Evolutionary conservation across 495 filamentous ascomycete genomes (phyloP).

Genomic region (Podospora tetraspora): DNA sequence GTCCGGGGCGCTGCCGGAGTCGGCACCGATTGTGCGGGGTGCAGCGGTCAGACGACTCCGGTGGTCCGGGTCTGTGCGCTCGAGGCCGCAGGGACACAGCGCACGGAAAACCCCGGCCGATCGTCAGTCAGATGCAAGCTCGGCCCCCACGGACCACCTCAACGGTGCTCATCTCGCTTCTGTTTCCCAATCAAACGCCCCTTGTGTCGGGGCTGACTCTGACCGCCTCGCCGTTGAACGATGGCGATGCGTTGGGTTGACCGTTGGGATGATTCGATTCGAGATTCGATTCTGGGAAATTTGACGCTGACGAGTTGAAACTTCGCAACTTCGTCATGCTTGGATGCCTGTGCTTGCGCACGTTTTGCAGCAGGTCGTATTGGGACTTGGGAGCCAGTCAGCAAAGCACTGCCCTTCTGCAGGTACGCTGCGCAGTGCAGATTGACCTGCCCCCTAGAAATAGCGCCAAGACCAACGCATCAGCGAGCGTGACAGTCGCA

Average conservation of each 20-base stretch:
- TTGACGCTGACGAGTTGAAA: too few species aligned
- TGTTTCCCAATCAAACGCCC: neutral
- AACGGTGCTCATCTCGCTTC: neutral
- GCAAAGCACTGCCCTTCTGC: neutral
- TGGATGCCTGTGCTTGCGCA: too few species aligned
- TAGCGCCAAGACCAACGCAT: neutral
- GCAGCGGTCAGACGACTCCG: neutral
- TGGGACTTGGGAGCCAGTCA: neutral
- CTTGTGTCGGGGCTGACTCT: neutral
- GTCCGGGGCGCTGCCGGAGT: conserved; percentile 1
- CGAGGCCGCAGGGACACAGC: too few species aligned
- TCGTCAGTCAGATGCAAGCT: neutral
- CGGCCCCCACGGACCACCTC: neutral
- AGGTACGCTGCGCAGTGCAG: neutral
- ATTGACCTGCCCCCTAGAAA: neutral
- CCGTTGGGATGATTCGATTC: neutral
- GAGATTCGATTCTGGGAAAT: neutral
- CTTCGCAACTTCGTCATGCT: too few species aligned
- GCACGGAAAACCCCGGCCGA: neutral
- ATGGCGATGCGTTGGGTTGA: neutral
- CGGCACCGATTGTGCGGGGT: neutral
- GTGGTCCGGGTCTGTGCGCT: neutral
- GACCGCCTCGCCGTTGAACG: neutral
- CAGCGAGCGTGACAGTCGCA: neutral
- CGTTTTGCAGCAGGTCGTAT: neutral